Evolutionary conservation across 345 rosid species (phyloP).

Genomic region (thale cress (Arabidopsis thaliana)): TAIR10.1 NC_003074.8:23155001-23155500

Average conservation of each 20-base stretch:
- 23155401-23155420: constrained; percentile 57
- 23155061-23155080: background rate
- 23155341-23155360: constrained; percentile 15
- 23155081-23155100: too few relatives aligned
- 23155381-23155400: constrained; percentile 58
- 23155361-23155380: constrained; percentile 61
- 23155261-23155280: background rate
- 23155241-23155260: background rate
- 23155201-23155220: background rate
- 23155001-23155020: background rate
- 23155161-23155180: too few relatives aligned
- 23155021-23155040: background rate
- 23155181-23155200: background rate
- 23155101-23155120: too few relatives aligned
- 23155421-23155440: constrained; percentile 56
- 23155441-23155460: background rate
- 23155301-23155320: background rate
- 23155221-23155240: background rate
- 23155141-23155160: too few relatives aligned
- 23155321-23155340: constrained; percentile 2
- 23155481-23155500: background rate
- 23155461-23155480: background rate
- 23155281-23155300: background rate
- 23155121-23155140: too few relatives aligned
- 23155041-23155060: background rate